These are phyloP conservation scores for Clitopilus hobsonii DNA, from an alignment of 768 basidiomycete genomes.

Conservation along the genomic window DNA sequence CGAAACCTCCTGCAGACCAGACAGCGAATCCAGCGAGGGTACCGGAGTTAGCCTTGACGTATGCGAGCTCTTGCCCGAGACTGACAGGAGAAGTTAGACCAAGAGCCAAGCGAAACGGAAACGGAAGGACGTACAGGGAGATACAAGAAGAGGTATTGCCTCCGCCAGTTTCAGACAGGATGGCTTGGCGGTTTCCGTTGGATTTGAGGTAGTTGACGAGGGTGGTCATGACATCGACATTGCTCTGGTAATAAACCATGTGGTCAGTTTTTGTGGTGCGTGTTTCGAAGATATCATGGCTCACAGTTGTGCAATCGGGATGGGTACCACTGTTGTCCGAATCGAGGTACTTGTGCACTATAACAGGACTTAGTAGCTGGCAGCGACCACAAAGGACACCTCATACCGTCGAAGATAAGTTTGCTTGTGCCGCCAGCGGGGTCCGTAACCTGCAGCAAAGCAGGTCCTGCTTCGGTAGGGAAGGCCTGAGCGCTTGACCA, in stretches of 20 bases:
- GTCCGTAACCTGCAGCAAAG: constrained; percentile 35
- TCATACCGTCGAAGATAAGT: constrained; percentile 43
- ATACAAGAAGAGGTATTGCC: constrained; percentile 46
- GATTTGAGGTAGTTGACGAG: constrained; percentile 36
- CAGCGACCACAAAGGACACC: neutral
- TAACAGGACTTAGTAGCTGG: neutral
- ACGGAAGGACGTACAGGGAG: constrained; percentile 18
- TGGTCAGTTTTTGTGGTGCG: too few relatives aligned
- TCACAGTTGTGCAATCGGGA: constrained; percentile 24
- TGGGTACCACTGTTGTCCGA: constrained; percentile 41
- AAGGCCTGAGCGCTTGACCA: constrained; percentile 26
- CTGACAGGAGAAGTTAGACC: constrained; percentile 15
- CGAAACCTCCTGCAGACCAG: constrained; percentile 52
- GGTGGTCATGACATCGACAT: constrained; percentile 35
- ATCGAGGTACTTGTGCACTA: constrained; percentile 60
- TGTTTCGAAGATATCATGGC: neutral
- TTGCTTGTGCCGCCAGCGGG: constrained; percentile 35
- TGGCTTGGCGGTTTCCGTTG: constrained; percentile 26
- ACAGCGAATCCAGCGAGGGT: constrained; percentile 46
- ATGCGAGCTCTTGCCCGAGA: constrained; percentile 38
- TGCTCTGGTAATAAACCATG: too few relatives aligned
- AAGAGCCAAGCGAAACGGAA: neutral
- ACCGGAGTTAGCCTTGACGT: constrained; percentile 36
- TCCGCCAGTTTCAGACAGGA: constrained; percentile 48
- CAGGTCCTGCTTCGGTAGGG: constrained; percentile 40